Evolutionary conservation across 768 basidiomycete genomes (phyloP).

Genomic region (Tricholoma flavovirens): DNA sequence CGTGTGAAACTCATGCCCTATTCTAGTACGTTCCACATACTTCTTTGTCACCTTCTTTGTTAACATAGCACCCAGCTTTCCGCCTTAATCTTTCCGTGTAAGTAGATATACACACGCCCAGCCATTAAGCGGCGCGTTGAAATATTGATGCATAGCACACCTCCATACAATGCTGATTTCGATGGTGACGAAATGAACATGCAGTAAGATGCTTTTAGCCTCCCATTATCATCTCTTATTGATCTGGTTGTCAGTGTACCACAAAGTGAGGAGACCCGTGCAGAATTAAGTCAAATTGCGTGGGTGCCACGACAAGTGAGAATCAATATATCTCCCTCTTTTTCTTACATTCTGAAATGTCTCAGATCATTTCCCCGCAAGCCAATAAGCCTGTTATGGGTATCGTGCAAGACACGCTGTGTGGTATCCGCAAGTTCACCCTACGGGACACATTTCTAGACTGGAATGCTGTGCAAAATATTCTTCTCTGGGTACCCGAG

Average conservation of each 20-base stretch:
- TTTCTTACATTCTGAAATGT: neutral
- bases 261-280: constrained; percentile 96
- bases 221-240: neutral
- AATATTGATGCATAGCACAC: constrained; percentile 51
- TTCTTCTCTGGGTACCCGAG: constrained; percentile 94
- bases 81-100: constrained; percentile 97
- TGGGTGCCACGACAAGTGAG: constrained; percentile 95
- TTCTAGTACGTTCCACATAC: constrained; percentile 63
- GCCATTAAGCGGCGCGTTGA: constrained; percentile 21
- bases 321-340: neutral
- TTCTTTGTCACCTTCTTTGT: neutral
- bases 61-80: constrained; percentile 59
- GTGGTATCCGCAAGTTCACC: constrained; percentile 96
- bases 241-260: constrained; percentile 60
- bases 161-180: constrained; percentile 99
- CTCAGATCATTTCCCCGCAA: constrained; percentile 96
- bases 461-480: constrained; percentile 94
- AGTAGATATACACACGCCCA: constrained; percentile 28
- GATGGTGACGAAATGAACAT: constrained; percentile 99
- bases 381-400: constrained; percentile 99
- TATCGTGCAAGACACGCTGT: constrained; percentile 97
- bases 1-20: constrained; percentile 96
- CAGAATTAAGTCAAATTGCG: constrained; percentile 95
- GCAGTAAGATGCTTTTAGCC: constrained; percentile 59
- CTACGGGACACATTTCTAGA: constrained; percentile 93